Evolutionary conservation across 148 eudicot genomes (phyloP).

Genomic region (Pharnaceum exiguum): DNA sequence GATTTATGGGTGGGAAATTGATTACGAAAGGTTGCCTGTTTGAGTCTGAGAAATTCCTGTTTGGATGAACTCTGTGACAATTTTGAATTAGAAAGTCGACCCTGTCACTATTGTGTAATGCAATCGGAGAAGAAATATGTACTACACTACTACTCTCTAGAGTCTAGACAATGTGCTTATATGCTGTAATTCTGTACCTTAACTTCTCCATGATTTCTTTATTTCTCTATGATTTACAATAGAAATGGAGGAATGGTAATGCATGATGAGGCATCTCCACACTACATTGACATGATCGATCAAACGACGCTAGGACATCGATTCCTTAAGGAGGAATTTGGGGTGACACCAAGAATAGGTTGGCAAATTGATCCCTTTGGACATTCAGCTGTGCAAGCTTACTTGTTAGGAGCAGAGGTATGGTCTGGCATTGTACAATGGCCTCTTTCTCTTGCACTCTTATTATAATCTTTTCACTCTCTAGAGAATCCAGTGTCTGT

Average conservation of each 20-base stretch:
- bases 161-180: too few relatives aligned
- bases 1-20: too few relatives aligned
- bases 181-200: too few relatives aligned
- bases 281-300: constrained; percentile 98
- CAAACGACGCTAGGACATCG: constrained; percentile 91
- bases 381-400: constrained; percentile 98
- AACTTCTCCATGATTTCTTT: too few relatives aligned
- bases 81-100: too few relatives aligned
- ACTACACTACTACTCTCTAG: too few relatives aligned
- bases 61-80: too few relatives aligned
- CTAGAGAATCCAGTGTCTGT: constrained; percentile 1
- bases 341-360: constrained; percentile 89
- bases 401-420: constrained; percentile 96
- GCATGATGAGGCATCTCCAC: constrained; percentile 97
- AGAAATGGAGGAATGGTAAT: constrained; percentile 97
- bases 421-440: constrained; percentile 1
- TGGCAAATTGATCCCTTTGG: constrained; percentile 99
- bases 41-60: too few relatives aligned
- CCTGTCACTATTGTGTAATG: too few relatives aligned
- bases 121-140: background rate
- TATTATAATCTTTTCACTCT: background rate
- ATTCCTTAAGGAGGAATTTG: constrained; percentile 70
- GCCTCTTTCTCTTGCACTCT: background rate
- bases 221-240: constrained; percentile 10
- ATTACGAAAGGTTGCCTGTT: too few relatives aligned